Conservation (phyloP, 352 stramenopile species). For the Phytophthora pluvialis region DNA sequence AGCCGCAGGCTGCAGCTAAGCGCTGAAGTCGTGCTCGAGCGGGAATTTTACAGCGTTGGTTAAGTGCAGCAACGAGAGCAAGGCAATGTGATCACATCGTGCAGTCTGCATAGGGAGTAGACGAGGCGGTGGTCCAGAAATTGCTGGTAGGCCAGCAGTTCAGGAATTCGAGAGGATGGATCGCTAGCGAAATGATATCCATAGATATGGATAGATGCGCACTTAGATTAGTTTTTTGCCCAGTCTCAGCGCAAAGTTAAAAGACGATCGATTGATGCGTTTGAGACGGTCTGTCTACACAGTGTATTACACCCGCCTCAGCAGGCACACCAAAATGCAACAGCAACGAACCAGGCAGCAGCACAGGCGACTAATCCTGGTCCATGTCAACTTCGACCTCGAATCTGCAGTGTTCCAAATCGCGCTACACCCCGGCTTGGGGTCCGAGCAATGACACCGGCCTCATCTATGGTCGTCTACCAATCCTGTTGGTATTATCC, state of each 20-base stretch:
- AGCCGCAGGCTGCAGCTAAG: too few relatives aligned
- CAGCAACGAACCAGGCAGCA: neutral
- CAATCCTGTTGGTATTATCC: slow-evolving; percentile 13
- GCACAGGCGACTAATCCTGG: neutral
- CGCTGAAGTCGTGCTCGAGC: neutral
- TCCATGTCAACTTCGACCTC: slow-evolving; percentile 16
- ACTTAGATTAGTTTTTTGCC: slow-evolving; percentile 17
- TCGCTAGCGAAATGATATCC: neutral
- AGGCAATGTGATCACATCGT: slow-evolving; percentile 17
- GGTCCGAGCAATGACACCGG: neutral
- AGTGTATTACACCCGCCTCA: slow-evolving; percentile 12
- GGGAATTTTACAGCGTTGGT: slow-evolving; percentile 2
- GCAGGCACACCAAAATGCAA: neutral
- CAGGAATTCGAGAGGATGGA: neutral
- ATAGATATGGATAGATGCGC: neutral
- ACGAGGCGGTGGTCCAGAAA: slow-evolving; percentile 12
- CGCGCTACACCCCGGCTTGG: neutral
- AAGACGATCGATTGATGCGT: slow-evolving; percentile 14
- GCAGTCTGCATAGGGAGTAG: neutral
- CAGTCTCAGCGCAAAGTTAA: slow-evolving; percentile 8
- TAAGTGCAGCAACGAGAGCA: neutral
- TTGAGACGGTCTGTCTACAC: slow-evolving; percentile 20
- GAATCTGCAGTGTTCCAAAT: slow-evolving; percentile 28
- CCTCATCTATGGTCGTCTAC: slow-evolving; percentile 20
- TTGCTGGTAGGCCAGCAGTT: slow-evolving; percentile 21